These are phyloP conservation scores for Mortierella hygrophila DNA, from an alignment of 192 early-diverging fungal species.

Conservation along the genomic window DNA sequence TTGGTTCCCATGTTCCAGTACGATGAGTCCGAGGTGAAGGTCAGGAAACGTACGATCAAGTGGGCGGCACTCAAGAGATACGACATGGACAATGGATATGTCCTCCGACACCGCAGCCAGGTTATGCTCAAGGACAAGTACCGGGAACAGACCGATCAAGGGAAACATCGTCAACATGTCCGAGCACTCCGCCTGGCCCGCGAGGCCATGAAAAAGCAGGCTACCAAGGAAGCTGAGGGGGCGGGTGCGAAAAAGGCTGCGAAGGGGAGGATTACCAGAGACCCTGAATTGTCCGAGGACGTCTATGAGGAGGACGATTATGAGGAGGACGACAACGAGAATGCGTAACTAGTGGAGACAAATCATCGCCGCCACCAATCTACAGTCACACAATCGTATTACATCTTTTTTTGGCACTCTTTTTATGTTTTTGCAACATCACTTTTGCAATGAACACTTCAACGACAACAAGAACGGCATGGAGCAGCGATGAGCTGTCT, in stretches of 20 bases:
- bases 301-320: too few species aligned
- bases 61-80: slow-evolving; percentile 37
- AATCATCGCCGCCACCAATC: neutral
- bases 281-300: neutral
- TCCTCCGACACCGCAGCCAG: slow-evolving; percentile 22
- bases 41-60: slow-evolving; percentile 7
- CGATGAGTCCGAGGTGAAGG: neutral
- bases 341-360: neutral
- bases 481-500: slow-evolving; percentile 12
- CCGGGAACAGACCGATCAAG: slow-evolving; percentile 30
- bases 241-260: neutral
- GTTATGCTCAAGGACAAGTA: slow-evolving; percentile 52
- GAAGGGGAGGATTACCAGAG: neutral
- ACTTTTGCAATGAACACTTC: neutral
- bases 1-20: slow-evolving; percentile 30
- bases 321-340: neutral
- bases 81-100: slow-evolving; percentile 23
- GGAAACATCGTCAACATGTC: slow-evolving; percentile 13
- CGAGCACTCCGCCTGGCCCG: neutral
- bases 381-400: neutral
- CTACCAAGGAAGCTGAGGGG: neutral
- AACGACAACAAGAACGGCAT: neutral
- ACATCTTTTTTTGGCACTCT: neutral
- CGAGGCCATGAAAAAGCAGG: neutral
- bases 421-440: neutral